These are phyloP conservation scores for Rubroshorea leprosula DNA, from an alignment of 345 rosid species.

Conservation along the genomic window DNA sequence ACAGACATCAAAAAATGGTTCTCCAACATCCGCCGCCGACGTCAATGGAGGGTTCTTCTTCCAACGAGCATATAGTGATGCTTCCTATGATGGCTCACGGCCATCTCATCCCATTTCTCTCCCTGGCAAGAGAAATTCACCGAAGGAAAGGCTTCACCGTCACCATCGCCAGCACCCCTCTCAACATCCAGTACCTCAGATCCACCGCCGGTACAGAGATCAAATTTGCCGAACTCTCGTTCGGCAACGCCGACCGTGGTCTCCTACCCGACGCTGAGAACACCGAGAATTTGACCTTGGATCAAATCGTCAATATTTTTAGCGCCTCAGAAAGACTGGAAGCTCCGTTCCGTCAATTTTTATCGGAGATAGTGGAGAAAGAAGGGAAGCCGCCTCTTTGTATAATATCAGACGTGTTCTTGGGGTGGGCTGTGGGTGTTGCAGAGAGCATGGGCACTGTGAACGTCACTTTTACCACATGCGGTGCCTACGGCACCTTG, in stretches of 20 bases:
- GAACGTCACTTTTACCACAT: conserved; percentile 24
- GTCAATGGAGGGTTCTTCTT: background rate
- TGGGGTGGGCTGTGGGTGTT: conserved; percentile 38
- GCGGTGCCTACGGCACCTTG: conserved; percentile 38
- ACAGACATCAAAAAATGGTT: too few species aligned
- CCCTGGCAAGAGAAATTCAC: conserved; percentile 27
- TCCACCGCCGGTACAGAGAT: conserved; percentile 22
- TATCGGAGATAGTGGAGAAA: conserved; percentile 15
- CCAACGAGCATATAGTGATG: conserved; percentile 9
- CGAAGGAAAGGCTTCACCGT: conserved; percentile 22
- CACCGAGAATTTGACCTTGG: conserved; percentile 36
- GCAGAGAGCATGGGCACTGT: conserved; percentile 23
- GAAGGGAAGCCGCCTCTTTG: conserved; percentile 36
- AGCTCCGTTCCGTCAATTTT: conserved; percentile 21
- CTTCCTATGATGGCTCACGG: conserved; percentile 65
- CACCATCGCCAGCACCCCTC: conserved; percentile 39
- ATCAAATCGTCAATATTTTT: conserved; percentile 12
- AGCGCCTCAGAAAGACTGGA: conserved; percentile 16
- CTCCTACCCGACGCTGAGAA: conserved; percentile 35
- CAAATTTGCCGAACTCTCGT: conserved; percentile 29
- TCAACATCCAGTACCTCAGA: conserved; percentile 29
- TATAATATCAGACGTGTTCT: conserved; percentile 34
- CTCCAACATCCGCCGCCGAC: too few species aligned
- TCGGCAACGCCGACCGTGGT: conserved; percentile 29
- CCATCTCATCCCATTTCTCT: conserved; percentile 45